phyloP scores from a whole-genome alignment of 208 protist species.

The Spongospora subterranea region DNA sequence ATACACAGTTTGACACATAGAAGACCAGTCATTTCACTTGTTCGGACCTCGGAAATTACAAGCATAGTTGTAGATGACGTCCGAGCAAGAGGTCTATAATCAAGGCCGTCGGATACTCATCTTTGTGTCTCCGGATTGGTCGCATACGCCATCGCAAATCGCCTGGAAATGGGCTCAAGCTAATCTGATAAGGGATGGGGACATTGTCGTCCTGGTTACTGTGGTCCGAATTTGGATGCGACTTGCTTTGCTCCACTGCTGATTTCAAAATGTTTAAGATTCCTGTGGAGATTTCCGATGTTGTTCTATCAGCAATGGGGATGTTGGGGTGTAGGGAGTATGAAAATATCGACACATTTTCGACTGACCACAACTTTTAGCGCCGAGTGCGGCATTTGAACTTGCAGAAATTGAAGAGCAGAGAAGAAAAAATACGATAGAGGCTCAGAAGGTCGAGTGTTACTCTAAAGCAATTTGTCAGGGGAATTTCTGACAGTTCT shows the following conservation, averaged over 20 bases:
- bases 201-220: slow-evolving; percentile 6
- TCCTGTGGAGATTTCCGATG: background rate
- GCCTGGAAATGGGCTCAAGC: slow-evolving; percentile 43
- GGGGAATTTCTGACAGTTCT: background rate
- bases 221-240: background rate
- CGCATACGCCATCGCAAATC: background rate
- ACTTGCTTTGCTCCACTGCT: background rate
- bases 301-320: background rate
- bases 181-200: background rate
- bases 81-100: too few species aligned
- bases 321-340: background rate
- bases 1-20: too few species aligned
- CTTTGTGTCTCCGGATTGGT: background rate
- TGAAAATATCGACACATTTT: background rate
- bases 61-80: too few species aligned
- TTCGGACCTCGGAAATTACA: too few species aligned
- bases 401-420: background rate
- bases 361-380: background rate
- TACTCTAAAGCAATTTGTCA: background rate
- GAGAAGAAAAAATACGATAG: background rate
- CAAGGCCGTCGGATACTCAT: background rate
- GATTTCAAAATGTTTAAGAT: background rate
- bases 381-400: background rate
- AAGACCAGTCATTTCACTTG: too few species aligned
- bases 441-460: background rate